A percentile compares a stretch with the other conserved stretches of the same genome.
Conservation (phyloP, 2,329 filamentous ascomycete genomes). For the Aspergillus alliaceus region DNA sequence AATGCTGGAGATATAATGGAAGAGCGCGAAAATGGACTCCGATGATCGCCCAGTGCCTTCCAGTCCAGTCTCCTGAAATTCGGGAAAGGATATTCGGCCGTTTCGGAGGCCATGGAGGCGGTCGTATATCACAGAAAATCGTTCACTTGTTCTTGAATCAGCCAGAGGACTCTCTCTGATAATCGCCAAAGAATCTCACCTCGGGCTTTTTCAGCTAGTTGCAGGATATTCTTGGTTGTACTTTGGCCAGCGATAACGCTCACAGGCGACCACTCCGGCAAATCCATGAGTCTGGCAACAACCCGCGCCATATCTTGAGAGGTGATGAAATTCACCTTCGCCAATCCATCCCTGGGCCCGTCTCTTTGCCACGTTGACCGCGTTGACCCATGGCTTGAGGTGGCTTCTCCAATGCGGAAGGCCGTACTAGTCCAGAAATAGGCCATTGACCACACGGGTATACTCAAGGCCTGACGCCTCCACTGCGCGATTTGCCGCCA, state of each 20-base stretch:
- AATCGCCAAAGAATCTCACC: not conserved
- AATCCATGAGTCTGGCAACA: constrained; percentile 2
- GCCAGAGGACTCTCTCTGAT: not conserved
- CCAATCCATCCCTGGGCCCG: constrained; percentile 1
- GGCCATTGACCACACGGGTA: constrained; percentile 1
- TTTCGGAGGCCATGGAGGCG: not conserved
- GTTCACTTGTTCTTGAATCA: not conserved
- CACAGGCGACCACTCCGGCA: not conserved
- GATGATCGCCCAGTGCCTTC: not conserved
- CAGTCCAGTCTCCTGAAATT: constrained; percentile 1
- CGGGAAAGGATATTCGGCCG: constrained; percentile 2
- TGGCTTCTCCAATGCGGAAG: constrained; percentile 1
- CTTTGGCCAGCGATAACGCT: not conserved
- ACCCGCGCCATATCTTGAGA: constrained; percentile 4
- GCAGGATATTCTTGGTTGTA: not conserved
- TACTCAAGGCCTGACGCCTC: not conserved
- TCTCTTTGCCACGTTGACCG: not conserved
- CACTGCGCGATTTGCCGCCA: not conserved
- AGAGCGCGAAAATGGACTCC: constrained; percentile 2
- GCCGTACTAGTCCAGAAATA: constrained; percentile 3
- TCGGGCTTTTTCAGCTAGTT: not conserved
- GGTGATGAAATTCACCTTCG: not conserved
- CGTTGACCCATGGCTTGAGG: constrained; percentile 5
- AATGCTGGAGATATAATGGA: not conserved
- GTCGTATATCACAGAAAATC: not conserved